Evolutionary conservation across 2,329 filamentous ascomycete species (phyloP), one percentile per base, ranked within the genome.

Genomic region (Phialophora macrospora): DNA sequence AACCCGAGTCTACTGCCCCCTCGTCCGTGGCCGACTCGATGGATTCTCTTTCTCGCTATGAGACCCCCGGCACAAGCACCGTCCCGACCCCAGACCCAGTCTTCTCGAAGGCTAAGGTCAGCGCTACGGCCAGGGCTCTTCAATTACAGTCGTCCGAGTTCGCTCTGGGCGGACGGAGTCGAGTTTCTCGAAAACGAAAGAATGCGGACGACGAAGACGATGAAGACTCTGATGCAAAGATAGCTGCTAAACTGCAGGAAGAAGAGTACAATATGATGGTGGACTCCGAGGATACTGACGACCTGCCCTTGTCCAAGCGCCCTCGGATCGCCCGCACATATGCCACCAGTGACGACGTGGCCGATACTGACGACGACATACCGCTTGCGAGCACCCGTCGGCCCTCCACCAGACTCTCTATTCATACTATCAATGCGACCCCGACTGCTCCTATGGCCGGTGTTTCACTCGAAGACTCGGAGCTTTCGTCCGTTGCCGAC

Each of bases 61-160:
- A 86, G 65, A 90, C 88, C 3, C 87, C 87, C 4, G 84, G 80
- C 44, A 90, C 88, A 22, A 88, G 85, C 74, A 80, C 82, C 61
- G 78, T 80, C 55, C 80, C 79, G 20, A 88, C 87, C 9, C 87
- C 86, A 24, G 78, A 80, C 26, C 55, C 60, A 4, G 38, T 20
- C n/a, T 34, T 44, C 24, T 44, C 60, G 20, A 68, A 65, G 30
- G 20, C 63, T 22, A 69, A 56, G 32, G 73, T 82, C n/a, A 79
- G 77, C 70, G 79, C 82, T 26, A 77, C 80, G 11, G 77, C 78
- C 49, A 80, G 81, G 61, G 80, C 78, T n/a, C 76, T 77, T 55
- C 77, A 80, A 65, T 76, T 85, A 51, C 80, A 77, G 52, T 78
- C 61, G 77, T 70, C 68, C 8, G 83, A 76, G 77, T 82, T 57